These are phyloP conservation scores for Hyphopichia pseudoburtonii DNA, from an alignment of 1,139 yeast species.

Conservation along the genomic window DNA sequence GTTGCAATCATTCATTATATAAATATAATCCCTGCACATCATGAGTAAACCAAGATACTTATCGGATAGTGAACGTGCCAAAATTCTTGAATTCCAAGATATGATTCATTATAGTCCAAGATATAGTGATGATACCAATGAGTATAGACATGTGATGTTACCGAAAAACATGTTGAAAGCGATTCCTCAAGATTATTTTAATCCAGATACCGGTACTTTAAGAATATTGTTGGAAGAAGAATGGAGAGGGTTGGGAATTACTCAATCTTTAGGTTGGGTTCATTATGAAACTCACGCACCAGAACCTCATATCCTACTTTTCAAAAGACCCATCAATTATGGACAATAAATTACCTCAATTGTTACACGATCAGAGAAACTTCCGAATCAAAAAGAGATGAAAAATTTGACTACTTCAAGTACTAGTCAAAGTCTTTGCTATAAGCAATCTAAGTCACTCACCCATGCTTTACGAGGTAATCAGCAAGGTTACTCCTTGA, in stretches of 20 bases:
- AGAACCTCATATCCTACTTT: conserved; percentile 93
- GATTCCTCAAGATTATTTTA: conserved; percentile 94
- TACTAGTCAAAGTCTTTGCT: no score
- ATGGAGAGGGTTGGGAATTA: conserved; percentile 98
- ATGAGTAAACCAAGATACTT: conserved; percentile 63
- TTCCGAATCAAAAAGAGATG: no score
- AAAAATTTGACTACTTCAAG: no score
- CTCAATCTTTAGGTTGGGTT: conserved; percentile 97
- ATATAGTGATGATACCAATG: conserved; percentile 86
- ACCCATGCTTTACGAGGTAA: no score
- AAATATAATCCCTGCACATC: no score
- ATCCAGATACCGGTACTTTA: conserved; percentile 91
- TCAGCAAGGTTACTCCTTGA: no score
- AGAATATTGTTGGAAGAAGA: conserved; percentile 91
- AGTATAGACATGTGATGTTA: conserved; percentile 89
- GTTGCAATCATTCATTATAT: no score
- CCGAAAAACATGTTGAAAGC: conserved; percentile 95
- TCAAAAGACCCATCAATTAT: conserved; percentile 63
- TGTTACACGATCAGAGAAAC: no score
- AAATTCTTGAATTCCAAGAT: conserved; percentile 88
- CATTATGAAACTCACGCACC: conserved; percentile 98
- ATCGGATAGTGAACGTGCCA: conserved; percentile 79
- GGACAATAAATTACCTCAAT: conserved; percentile 17
- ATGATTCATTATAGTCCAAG: conserved; percentile 92
- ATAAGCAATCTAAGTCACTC: no score